Base-by-base conservation (phyloP, 495 filamentous ascomycete genomes). In the Darksidea phi region DNA sequence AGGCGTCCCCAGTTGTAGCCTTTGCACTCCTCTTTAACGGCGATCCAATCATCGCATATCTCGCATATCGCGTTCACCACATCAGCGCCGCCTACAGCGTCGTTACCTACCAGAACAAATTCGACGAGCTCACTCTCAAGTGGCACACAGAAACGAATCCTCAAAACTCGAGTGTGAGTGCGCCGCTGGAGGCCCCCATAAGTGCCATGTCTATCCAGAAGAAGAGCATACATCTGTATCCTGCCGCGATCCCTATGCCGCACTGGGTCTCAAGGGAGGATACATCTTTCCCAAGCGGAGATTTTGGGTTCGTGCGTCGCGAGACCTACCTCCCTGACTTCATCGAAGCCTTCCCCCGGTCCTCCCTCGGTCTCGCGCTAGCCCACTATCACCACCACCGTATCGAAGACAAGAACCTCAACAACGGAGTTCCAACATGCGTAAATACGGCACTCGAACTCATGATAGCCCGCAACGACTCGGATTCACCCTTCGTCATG, bases 401-500 rank as follows among this genome's bases (percentile, higher is more conserved):
- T 6, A 25, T 63, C 28, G 36, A 48, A 47, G 43, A 57, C 13
- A 11, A 20, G 18, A 21, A 50, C 18, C 34, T 59, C 3, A 56
- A 59, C 15, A 42, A 63, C 23, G 61, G 57, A 4, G 38, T 5
- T 15, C 37, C 51, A 18, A 61, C 54, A 1, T 67, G 65, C 54
- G 47, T 64, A 6, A 64, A 67, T 37, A 64, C 59, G 18, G 43
- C 50, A 20, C 57, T 66, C 13, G 37, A 54, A 41, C 37, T 66
- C 21, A 49, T 54, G 32, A 61, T 66, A 28, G 37, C 51, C 12
- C 63, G 58, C 38, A 51, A 49, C 23, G 48, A 57, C 25, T 15
- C 18, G 34, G 13, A 4, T 26, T 15, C 17, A 37, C 23, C 46
- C 42, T 15, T 21, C 25, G 21, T 2, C 25, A 15, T 37, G 15